Conservation (phyloP, 768 basidiomycete species). For the Lactarius sanguifluus region DNA sequence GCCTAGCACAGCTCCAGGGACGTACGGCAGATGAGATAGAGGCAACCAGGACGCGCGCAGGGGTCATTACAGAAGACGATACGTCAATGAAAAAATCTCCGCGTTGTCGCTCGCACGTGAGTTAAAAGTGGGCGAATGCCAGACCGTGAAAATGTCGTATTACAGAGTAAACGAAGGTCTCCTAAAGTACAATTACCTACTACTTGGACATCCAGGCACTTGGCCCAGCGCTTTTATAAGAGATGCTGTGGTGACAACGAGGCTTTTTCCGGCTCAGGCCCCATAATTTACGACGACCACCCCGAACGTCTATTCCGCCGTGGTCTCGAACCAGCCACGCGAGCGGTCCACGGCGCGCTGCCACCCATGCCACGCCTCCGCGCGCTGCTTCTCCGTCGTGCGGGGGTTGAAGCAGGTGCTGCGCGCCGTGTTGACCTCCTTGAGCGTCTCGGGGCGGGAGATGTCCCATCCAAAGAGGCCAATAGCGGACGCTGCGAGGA, state of each 20-base stretch:
- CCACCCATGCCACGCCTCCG: slow-evolving; percentile 78
- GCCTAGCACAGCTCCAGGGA: no score
- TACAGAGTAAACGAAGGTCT: background rate
- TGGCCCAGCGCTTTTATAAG: background rate
- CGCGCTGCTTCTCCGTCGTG: slow-evolving; percentile 51
- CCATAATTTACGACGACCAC: background rate
- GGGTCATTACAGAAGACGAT: no score
- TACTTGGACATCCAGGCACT: background rate
- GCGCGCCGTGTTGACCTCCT: slow-evolving; percentile 84
- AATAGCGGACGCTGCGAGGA: slow-evolving; percentile 89
- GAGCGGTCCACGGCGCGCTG: slow-evolving; percentile 84
- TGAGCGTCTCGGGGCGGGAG: slow-evolving; percentile 74
- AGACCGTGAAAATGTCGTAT: background rate
- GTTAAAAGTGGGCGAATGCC: background rate
- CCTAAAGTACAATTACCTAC: background rate
- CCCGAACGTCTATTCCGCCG: slow-evolving; percentile 31
- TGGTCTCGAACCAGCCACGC: slow-evolving; percentile 73
- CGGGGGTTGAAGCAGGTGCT: slow-evolving; percentile 66
- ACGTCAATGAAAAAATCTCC: background rate
- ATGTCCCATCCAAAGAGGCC: slow-evolving; percentile 92
- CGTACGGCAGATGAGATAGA: no score
- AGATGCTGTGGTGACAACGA: background rate
- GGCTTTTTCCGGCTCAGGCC: background rate
- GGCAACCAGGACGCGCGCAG: no score
- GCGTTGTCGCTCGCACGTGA: background rate